Percentiles rank a stretch among this genome's conserved stretches.
phyloP scores from a whole-genome alignment of 2,329 filamentous ascomycete species.

The Moelleriella libera region DNA sequence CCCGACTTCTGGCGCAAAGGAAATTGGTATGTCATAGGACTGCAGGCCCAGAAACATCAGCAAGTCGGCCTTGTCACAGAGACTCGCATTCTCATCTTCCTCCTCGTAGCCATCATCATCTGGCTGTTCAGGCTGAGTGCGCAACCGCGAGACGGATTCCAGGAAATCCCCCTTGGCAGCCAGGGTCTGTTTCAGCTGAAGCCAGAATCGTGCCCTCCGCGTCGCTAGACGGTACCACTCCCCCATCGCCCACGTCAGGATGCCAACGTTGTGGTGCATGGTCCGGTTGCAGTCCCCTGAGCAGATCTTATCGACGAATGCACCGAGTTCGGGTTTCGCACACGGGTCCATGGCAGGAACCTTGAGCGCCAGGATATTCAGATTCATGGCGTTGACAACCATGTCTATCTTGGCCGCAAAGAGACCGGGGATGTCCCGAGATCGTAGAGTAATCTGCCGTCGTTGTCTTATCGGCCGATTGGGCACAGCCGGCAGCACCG shows the following conservation, averaged over 20 bases:
- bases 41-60: slow-evolving; percentile 38
- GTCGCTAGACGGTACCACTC: slow-evolving; percentile 51
- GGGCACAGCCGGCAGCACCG: slow-evolving; percentile 23
- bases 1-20: slow-evolving; percentile 16
- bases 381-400: slow-evolving; percentile 37
- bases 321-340: slow-evolving; percentile 42
- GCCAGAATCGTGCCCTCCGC: slow-evolving; percentile 50
- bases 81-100: slow-evolving; percentile 3
- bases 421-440: slow-evolving; percentile 28
- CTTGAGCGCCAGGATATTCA: slow-evolving; percentile 35
- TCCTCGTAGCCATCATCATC: slow-evolving; percentile 10
- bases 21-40: slow-evolving; percentile 28
- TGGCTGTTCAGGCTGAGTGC: slow-evolving; percentile 10
- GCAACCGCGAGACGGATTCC: slow-evolving; percentile 9
- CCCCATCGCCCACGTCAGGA: slow-evolving; percentile 52
- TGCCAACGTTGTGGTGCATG: slow-evolving; percentile 40
- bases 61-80: slow-evolving; percentile 26
- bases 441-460: slow-evolving; percentile 39
- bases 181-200: slow-evolving; percentile 34
- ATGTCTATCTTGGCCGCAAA: slow-evolving; percentile 45
- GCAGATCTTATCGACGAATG: slow-evolving; percentile 32
- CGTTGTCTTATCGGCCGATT: slow-evolving; percentile 29
- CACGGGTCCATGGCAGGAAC: slow-evolving; percentile 42
- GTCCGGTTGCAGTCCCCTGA: slow-evolving; percentile 24
- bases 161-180: slow-evolving; percentile 14